A percentile compares a stretch with the other conserved stretches of the same genome.
phyloP scores from a whole-genome alignment of 2,329 filamentous ascomycete species.

The Colletotrichum orchidophilum region DNA sequence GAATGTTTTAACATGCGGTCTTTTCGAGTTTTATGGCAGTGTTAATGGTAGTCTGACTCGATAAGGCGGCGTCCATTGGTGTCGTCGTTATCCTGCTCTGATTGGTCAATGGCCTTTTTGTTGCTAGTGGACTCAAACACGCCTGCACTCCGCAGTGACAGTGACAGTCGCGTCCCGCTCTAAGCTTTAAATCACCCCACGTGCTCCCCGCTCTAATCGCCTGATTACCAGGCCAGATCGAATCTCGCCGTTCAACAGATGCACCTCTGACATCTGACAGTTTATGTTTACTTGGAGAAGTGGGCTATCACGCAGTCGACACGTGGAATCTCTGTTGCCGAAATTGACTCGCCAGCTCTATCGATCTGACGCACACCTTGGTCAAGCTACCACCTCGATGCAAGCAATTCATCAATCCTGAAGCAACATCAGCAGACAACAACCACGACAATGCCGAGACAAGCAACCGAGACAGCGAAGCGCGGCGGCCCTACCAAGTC shows the following conservation, averaged over 20 bases:
- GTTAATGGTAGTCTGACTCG: too few species aligned
- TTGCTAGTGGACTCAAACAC: neutral
- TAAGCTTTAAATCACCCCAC: constrained; percentile 18
- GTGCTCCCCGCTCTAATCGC: constrained; percentile 27
- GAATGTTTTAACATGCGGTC: too few species aligned
- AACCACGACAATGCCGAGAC: constrained; percentile 54
- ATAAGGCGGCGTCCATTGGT: neutral
- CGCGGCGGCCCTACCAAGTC: constrained; percentile 47
- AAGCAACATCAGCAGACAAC: neutral
- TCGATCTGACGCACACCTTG: neutral
- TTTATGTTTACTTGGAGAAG: neutral
- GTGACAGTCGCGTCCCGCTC: constrained; percentile 21
- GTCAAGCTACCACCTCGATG: neutral
- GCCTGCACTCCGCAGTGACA: constrained; percentile 4
- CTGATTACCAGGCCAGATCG: constrained; percentile 28
- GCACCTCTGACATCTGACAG: constrained; percentile 19
- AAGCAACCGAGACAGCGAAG: constrained; percentile 43
- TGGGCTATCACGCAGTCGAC: neutral
- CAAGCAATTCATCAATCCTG: neutral
- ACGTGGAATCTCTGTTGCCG: neutral
- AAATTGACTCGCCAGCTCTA: neutral
- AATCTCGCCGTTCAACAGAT: constrained; percentile 23
- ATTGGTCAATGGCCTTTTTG: constrained; percentile 22
- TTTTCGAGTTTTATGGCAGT: too few species aligned
- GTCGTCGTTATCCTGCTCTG: neutral